Conservation (phyloP, 768 basidiomycete genomes). For the Punctularia strigosozonata region DNA sequence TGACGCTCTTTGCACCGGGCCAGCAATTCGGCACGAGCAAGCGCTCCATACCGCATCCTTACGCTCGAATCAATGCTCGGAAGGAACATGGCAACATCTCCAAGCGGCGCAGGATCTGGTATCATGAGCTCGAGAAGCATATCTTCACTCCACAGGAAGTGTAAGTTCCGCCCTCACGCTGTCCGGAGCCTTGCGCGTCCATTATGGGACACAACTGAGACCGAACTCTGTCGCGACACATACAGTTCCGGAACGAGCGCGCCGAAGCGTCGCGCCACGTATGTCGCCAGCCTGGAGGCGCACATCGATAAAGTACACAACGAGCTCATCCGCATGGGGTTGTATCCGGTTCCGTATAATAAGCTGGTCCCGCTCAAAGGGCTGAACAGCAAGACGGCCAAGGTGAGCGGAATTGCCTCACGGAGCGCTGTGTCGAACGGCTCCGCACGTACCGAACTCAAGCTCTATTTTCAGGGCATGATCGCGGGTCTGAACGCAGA, state of each 20-base stretch:
- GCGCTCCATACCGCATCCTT: constrained; percentile 51
- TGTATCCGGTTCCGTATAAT: constrained; percentile 43
- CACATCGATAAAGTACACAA: constrained; percentile 60
- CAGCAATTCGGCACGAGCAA: too few species aligned
- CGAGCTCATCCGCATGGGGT: constrained; percentile 38
- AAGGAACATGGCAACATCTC: constrained; percentile 35
- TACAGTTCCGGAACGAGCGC: constrained; percentile 53
- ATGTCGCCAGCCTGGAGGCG: constrained; percentile 60
- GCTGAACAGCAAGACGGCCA: constrained; percentile 67
- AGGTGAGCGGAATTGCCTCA: constrained; percentile 27
- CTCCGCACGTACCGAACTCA: background rate
- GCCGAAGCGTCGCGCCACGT: constrained; percentile 57
- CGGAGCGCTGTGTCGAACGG: background rate
- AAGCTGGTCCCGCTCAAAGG: constrained; percentile 55
- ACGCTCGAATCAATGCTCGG: constrained; percentile 57
- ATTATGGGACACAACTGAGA: background rate
- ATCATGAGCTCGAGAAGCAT: constrained; percentile 62
- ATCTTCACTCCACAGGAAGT: constrained; percentile 59
- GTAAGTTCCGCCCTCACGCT: constrained; percentile 24
- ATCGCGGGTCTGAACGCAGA: constrained; percentile 63
- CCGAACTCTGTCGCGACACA: background rate
- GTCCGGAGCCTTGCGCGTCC: background rate
- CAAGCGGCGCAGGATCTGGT: constrained; percentile 69
- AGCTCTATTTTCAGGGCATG: constrained; percentile 51
- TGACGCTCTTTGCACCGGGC: too few species aligned